Evolutionary conservation across 768 basidiomycete genomes (phyloP), one percentile per base, ranked within the genome.

Genomic region (Leccinum pellstonianum): DNA sequence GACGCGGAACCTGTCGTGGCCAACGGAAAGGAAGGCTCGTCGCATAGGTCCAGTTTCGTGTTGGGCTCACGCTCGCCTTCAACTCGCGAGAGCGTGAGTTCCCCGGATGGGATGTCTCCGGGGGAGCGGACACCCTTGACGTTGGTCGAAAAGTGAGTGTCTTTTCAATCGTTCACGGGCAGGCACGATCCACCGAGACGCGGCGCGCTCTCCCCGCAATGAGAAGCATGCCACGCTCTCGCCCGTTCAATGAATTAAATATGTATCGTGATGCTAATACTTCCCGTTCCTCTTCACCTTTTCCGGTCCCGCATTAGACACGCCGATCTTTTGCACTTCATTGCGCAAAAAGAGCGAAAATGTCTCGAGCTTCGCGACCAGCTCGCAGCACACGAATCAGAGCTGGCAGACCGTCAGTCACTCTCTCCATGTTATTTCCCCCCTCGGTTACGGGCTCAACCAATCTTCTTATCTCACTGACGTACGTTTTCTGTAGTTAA

Each of bases 341-440:
- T 94, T 54, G 91, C 92, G 0, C 90, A 92, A 73, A 93, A 93
- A 63, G 92, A 93, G 70, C 83, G 88, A 0, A 88, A 86, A 70
- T 92, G 90, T 65, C 81, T 93, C 43, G 91, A 94, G 58, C 78
- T 93, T 48, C 85, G 90, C 17, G 83, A 87, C 5, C 90, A 91
- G 64, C 83, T 94, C 2, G 80, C 81, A 8, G 68, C 75, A 14
- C 89, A 93, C 64, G 91, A 94, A 74, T 80, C 80, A 3, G 92
- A 93, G 67, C 79, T 93, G 3, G 69, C 81, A 1, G 82, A 88
- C 69, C 74, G 86, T 86, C 69, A 57, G 83, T 74, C 5, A 11
- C 15, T 1, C 15, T 7, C 4, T 47, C 19, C 5, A 12, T n/a
- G 4, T 25, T 4, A 17, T 9, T 37, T 19, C 10, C 14, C 29